phyloP scores from a whole-genome alignment of 306 rosid species.

The Lathyrus aphaca region DNA sequence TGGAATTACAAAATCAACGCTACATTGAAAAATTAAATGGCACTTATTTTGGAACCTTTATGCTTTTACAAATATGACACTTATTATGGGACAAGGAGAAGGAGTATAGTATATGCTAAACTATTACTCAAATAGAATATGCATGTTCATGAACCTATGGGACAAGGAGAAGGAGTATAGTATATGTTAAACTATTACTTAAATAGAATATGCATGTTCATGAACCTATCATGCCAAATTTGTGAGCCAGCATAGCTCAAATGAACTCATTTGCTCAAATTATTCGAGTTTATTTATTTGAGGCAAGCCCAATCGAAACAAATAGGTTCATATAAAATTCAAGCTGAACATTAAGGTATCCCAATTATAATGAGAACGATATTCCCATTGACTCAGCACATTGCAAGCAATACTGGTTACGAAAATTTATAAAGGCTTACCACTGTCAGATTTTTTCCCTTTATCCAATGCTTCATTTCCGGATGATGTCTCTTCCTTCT shows the following conservation, averaged over 20 bases:
- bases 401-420: conserved; percentile 19
- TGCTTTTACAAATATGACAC: neutral
- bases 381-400: conserved; percentile 16
- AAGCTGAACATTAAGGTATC: conserved; percentile 19
- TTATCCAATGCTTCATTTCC: conserved; percentile 46
- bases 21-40: neutral
- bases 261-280: conserved; percentile 9
- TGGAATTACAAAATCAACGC: neutral
- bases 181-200: neutral
- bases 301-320: conserved; percentile 29
- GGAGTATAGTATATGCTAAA: neutral
- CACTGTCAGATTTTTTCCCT: conserved; percentile 54
- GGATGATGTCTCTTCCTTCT: conserved; percentile 54
- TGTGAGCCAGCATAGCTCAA: conserved; percentile 15
- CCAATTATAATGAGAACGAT: neutral
- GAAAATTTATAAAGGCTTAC: conserved; percentile 45
- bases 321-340: conserved; percentile 16
- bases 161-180: neutral
- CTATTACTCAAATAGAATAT: neutral
- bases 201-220: conserved; percentile 4
- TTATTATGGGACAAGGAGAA: neutral
- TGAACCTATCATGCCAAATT: conserved; percentile 6
- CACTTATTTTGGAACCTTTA: neutral
- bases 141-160: conserved; percentile 17
- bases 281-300: conserved; percentile 25